Base-by-base conservation (phyloP, 2,329 filamentous ascomycete species). In the Tolypocladium ophioglossoides region DNA sequence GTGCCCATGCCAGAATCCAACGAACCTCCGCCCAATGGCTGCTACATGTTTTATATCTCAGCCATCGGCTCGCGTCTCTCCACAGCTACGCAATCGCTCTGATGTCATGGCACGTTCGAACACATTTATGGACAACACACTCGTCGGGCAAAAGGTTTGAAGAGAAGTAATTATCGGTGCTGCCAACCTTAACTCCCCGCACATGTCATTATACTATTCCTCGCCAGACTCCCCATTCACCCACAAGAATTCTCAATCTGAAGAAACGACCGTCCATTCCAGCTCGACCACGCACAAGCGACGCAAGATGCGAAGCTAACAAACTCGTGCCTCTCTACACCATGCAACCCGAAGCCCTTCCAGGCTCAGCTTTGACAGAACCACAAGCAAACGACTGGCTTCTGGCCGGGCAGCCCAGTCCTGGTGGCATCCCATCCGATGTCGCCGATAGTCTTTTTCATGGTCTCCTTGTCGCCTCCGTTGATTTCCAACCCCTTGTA, bases 311-410 rank as follows among this genome's bases (percentile, higher is more conserved):
- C 24, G 24, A 10, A 30, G 6, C 24, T 5, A 16, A 47, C 41
- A 30, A 47, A n/a, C 16, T 30, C 16, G 12, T 30, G 0, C 16
- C 41, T 2, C n/a, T 16, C 8, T 12, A 34, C 41, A 46, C 24
- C 24, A 27, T 46, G 16, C 24, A 18, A 46, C n/a, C 41, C 5
- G 41, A 9, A 46, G 16, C 14, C 24, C 8, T 8, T 46, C 41
- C n/a, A 27, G 24, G 30, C 12, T 69, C 58, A 80, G 50, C 72
- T 75, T 64, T 80, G 82, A 20, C 75, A 78, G 53, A 83, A 71
- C 73, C 80, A 85, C 18, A 85, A 58, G 64, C 79, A 84, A n/a
- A 84, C 77, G 3, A 83, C 74, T 0, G 77, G 77, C 66, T 77
- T 78, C 59, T 74, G 71, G 0, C 74, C 73, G 0, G 67, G 63